Percentiles rank a stretch among this genome's conserved stretches.
Conservation (phyloP, 257 asterid species). For the Solanum medicagineum region DNA sequence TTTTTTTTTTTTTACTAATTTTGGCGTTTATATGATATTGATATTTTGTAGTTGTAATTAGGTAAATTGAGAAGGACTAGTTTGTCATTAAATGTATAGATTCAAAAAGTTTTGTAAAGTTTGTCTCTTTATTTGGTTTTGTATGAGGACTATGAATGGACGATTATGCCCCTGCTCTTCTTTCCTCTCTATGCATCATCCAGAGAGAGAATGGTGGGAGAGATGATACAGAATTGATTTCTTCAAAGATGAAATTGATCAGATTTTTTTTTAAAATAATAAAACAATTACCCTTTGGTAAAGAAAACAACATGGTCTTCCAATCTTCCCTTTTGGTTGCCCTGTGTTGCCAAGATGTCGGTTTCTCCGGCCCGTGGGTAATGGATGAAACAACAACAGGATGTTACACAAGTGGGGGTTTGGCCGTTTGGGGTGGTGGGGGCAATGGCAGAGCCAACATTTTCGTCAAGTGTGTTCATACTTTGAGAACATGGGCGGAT, state of each 20-base stretch:
- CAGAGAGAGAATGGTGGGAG: not conserved
- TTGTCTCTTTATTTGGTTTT: not conserved
- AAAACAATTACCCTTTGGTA: not conserved
- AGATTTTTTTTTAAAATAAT: not conserved
- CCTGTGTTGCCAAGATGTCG: not conserved
- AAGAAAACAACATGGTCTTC: not conserved
- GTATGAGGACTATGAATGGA: slow-evolving; percentile 19
- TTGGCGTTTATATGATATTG: too few species aligned
- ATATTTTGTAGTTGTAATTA: not conserved
- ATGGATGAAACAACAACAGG: too few species aligned
- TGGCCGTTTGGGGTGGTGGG: too few species aligned
- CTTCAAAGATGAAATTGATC: not conserved
- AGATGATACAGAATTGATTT: not conserved
- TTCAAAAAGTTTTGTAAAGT: not conserved
- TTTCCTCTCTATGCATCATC: not conserved
- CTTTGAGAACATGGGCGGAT: too few species aligned
- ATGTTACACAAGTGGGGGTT: too few species aligned
- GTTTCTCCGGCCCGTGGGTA: too few species aligned
- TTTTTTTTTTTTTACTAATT: too few species aligned
- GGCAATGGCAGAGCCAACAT: too few species aligned
- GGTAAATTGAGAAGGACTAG: slow-evolving; percentile 17
- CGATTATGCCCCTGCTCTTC: not conserved
- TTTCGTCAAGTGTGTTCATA: too few species aligned
- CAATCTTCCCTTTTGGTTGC: not conserved
- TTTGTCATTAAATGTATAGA: slow-evolving; percentile 15